Conservation (phyloP, 805 yeast species). For the Clavispora asparagi region DNA sequence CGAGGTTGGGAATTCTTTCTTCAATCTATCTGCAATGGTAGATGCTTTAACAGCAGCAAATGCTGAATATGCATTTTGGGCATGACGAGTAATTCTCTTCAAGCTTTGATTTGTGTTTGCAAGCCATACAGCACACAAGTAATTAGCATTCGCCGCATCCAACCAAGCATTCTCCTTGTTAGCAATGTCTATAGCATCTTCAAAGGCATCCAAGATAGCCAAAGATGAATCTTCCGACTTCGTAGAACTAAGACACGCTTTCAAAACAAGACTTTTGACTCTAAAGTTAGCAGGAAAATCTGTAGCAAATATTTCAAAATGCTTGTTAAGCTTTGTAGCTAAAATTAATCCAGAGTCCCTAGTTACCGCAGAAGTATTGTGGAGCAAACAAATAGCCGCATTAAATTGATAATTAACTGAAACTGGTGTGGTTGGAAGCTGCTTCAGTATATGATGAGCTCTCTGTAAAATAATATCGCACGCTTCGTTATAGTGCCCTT, state of each 20-base stretch:
- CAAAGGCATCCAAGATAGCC: constrained; percentile 39
- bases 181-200: constrained; percentile 40
- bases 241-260: constrained; percentile 23
- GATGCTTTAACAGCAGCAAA: constrained; percentile 26
- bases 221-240: constrained; percentile 20
- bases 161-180: constrained; percentile 22
- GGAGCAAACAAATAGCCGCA: constrained; percentile 14
- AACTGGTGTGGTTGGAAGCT: constrained; percentile 18
- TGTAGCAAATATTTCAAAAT: constrained; percentile 30
- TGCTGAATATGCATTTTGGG: constrained; percentile 31
- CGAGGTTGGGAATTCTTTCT: constrained; percentile 23
- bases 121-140: constrained; percentile 41
- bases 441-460: constrained; percentile 16
- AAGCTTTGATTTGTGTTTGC: constrained; percentile 15
- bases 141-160: constrained; percentile 37
- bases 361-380: constrained; percentile 16
- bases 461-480: constrained; percentile 9
- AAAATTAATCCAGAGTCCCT: constrained; percentile 16
- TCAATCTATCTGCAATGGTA: constrained; percentile 18
- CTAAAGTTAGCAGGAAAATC: constrained; percentile 34
- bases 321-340: constrained; percentile 16
- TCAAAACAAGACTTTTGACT: constrained; percentile 30
- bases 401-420: constrained; percentile 19
- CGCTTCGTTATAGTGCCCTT: constrained; percentile 17
- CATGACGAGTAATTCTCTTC: constrained; percentile 31